Conservation (phyloP, 805 yeast genomes). For the Scheffersomyces stipitis region DNA sequence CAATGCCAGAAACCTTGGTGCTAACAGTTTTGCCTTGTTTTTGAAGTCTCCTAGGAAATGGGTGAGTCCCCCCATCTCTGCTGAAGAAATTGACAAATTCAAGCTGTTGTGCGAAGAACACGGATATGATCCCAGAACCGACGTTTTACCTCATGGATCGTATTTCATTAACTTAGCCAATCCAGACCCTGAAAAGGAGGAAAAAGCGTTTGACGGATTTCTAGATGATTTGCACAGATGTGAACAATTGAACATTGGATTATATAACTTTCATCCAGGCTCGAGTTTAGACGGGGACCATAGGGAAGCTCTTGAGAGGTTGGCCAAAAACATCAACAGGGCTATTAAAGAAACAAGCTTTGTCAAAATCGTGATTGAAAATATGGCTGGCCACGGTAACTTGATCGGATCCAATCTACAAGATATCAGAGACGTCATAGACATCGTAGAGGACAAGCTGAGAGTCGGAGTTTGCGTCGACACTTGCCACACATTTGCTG, state of each 20-base stretch:
- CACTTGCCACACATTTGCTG: slow-evolving; percentile 95
- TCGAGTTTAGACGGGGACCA: slow-evolving; percentile 75
- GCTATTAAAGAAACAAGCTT: slow-evolving; percentile 72
- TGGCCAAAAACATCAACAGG: slow-evolving; percentile 77
- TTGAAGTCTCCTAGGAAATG: slow-evolving; percentile 88
- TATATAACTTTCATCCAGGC: slow-evolving; percentile 93
- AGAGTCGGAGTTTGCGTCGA: slow-evolving; percentile 96
- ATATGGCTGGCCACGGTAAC: slow-evolving; percentile 97
- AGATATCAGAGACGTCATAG: slow-evolving; percentile 75
- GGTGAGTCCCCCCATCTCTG: slow-evolving; percentile 76
- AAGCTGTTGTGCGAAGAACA: slow-evolving; percentile 57
- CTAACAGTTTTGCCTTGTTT: slow-evolving; percentile 87
- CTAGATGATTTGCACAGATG: slow-evolving; percentile 86
- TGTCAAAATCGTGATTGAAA: slow-evolving; percentile 89
- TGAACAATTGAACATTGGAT: slow-evolving; percentile 79
- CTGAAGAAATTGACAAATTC: slow-evolving; percentile 68
- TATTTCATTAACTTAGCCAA: slow-evolving; percentile 91
- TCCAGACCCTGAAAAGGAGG: slow-evolving; percentile 78
- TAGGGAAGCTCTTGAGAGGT: slow-evolving; percentile 56
- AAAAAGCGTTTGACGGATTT: slow-evolving; percentile 72
- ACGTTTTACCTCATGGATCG: slow-evolving; percentile 91
- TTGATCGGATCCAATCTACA: slow-evolving; percentile 79
- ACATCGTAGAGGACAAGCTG: slow-evolving; percentile 70
- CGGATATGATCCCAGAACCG: slow-evolving; percentile 72
- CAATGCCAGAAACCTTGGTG: slow-evolving; percentile 56